Evolutionary conservation across 768 basidiomycete genomes (phyloP).

Genomic region (Hygrophorus russula): DNA sequence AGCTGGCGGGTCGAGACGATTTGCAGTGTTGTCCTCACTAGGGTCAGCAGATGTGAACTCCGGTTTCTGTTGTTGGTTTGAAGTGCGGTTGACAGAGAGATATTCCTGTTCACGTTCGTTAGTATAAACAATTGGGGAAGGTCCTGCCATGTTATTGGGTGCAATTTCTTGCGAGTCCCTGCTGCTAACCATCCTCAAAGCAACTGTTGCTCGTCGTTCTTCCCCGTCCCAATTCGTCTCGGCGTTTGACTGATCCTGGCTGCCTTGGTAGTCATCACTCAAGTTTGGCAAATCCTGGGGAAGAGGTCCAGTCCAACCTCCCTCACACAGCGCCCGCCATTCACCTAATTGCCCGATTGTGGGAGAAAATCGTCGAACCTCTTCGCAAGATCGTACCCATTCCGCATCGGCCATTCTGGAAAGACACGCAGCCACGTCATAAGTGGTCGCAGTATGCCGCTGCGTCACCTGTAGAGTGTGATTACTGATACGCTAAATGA

Average conservation of each 20-base stretch:
- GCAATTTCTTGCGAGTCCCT: conserved; percentile 6
- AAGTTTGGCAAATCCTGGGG: conserved; percentile 33
- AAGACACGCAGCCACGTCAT: conserved; percentile 51
- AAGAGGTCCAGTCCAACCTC: conserved; percentile 49
- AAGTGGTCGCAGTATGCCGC: conserved; percentile 45
- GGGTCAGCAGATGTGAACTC: conserved; percentile 1
- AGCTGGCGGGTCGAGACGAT: conserved; percentile 23
- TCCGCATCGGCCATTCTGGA: conserved; percentile 70
- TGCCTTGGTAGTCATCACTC: conserved; percentile 8
- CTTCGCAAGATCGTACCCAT: conserved; percentile 64
- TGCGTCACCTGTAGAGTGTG: conserved; percentile 55
- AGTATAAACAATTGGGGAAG: background rate
- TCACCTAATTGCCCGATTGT: conserved; percentile 61
- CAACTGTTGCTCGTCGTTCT: conserved; percentile 2
- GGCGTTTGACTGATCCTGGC: background rate
- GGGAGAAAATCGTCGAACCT: conserved; percentile 55
- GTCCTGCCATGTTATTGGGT: conserved; percentile 5
- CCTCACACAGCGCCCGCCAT: conserved; percentile 68
- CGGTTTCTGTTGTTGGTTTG: conserved; percentile 1
- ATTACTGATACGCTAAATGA: conserved; percentile 33
- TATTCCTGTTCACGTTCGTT: conserved; percentile 1
- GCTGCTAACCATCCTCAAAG: conserved; percentile 6
- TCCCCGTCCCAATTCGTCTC: conserved; percentile 8
- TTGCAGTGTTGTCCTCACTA: conserved; percentile 5
- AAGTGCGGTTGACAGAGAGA: background rate